phyloP scores from a whole-genome alignment of 2,329 filamentous ascomycete genomes.

The Penicillium sp. region DNA sequence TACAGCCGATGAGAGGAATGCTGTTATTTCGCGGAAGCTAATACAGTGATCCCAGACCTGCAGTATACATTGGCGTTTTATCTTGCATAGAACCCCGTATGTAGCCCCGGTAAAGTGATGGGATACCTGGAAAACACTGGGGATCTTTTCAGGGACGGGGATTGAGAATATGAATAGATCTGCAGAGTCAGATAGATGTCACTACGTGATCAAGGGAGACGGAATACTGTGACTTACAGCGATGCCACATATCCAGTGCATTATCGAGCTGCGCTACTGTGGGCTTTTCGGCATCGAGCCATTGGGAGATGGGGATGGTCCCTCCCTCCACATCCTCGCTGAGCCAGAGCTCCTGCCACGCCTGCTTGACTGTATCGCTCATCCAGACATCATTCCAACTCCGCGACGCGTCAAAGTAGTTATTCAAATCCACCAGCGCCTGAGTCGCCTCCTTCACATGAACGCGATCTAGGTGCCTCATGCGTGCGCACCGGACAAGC shows the following conservation, averaged over 20 bases:
- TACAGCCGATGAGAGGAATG: slow-evolving; percentile 52
- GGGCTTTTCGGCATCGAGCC: slow-evolving; percentile 44
- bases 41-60: slow-evolving; percentile 69
- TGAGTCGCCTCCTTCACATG: slow-evolving; percentile 53
- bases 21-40: slow-evolving; percentile 61
- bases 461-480: slow-evolving; percentile 45
- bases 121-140: slow-evolving; percentile 52
- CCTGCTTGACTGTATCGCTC: slow-evolving; percentile 47
- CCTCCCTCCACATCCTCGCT: slow-evolving; percentile 46
- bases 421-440: slow-evolving; percentile 53
- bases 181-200: not conserved
- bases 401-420: slow-evolving; percentile 53
- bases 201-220: too few relatives aligned
- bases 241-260: slow-evolving; percentile 44
- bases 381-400: slow-evolving; percentile 56
- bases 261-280: slow-evolving; percentile 41
- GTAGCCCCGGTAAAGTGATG: slow-evolving; percentile 65
- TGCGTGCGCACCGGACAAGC: slow-evolving; percentile 55
- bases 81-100: slow-evolving; percentile 65
- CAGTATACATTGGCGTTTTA: slow-evolving; percentile 63
- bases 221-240: slow-evolving; percentile 47
- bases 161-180: slow-evolving; percentile 24
- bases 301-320: slow-evolving; percentile 34
- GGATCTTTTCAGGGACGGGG: slow-evolving; percentile 23
- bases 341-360: slow-evolving; percentile 54